Conservation (phyloP, 2,329 filamentous ascomycete genomes). For the Talaromyces sp. region DNA sequence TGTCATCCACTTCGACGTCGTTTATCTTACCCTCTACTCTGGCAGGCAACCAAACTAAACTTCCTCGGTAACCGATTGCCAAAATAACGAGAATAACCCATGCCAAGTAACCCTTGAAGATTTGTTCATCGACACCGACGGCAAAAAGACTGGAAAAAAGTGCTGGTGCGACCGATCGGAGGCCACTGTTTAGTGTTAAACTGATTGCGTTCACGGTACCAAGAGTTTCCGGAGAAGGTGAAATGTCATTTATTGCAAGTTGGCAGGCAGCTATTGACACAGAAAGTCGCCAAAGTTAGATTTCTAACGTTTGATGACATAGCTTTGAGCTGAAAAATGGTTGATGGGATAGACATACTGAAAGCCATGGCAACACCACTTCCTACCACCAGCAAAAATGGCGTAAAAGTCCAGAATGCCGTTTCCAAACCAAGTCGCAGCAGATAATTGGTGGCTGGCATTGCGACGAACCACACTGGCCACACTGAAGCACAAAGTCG, state of each 20-base stretch:
- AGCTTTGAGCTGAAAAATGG: neutral
- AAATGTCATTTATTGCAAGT: slow-evolving; percentile 70
- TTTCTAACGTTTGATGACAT: neutral
- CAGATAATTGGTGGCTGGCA: slow-evolving; percentile 56
- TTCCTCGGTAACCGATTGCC: slow-evolving; percentile 34
- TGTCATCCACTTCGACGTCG: neutral
- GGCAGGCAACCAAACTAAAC: slow-evolving; percentile 16
- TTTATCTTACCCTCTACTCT: slow-evolving; percentile 15
- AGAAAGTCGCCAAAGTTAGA: neutral
- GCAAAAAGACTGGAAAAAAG: slow-evolving; percentile 67
- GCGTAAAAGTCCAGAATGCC: slow-evolving; percentile 57
- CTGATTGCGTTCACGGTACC: slow-evolving; percentile 70
- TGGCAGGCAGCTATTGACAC: slow-evolving; percentile 56
- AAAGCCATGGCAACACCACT: slow-evolving; percentile 66
- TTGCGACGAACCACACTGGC: slow-evolving; percentile 57
- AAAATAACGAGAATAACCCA: slow-evolving; percentile 57
- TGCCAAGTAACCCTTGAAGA: slow-evolving; percentile 62
- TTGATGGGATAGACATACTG: slow-evolving; percentile 40
- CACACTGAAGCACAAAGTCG: slow-evolving; percentile 53
- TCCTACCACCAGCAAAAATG: slow-evolving; percentile 51
- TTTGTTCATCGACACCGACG: slow-evolving; percentile 59
- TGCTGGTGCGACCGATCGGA: slow-evolving; percentile 65
- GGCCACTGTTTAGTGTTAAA: slow-evolving; percentile 58
- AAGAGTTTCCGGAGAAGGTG: slow-evolving; percentile 61
- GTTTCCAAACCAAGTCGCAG: slow-evolving; percentile 46